Evolutionary conservation across 306 rosid genomes (phyloP).

Genomic region (Macrotyloma uniflorum): DNA sequence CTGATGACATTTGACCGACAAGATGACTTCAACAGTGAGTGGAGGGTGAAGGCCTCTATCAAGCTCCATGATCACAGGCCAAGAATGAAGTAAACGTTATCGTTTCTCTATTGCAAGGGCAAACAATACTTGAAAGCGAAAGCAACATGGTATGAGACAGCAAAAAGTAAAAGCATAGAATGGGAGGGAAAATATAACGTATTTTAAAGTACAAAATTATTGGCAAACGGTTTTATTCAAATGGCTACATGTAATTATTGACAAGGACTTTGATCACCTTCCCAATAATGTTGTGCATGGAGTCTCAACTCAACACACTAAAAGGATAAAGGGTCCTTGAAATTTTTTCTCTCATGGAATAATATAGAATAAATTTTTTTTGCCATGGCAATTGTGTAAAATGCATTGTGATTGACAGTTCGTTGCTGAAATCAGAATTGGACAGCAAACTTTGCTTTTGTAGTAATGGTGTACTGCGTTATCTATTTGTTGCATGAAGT

Average conservation of each 20-base stretch:
- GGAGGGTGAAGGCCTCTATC: slow-evolving; percentile 42
- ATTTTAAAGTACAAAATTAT: slow-evolving; percentile 50
- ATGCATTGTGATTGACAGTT: slow-evolving; percentile 29
- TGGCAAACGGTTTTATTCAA: slow-evolving; percentile 42
- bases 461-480: slow-evolving; percentile 47
- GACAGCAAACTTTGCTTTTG: slow-evolving; percentile 52
- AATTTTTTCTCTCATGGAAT: neutral
- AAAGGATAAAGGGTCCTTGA: slow-evolving; percentile 4
- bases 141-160: slow-evolving; percentile 35
- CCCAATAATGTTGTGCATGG: slow-evolving; percentile 48
- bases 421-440: slow-evolving; percentile 35
- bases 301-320: slow-evolving; percentile 25
- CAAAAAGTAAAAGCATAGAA: slow-evolving; percentile 47
- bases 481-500: slow-evolving; percentile 66
- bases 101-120: slow-evolving; percentile 33
- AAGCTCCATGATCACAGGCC: slow-evolving; percentile 34
- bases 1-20: slow-evolving; percentile 67
- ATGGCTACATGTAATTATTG: slow-evolving; percentile 33
- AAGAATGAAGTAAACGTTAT: slow-evolving; percentile 43
- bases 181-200: slow-evolving; percentile 17
- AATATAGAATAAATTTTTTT: neutral
- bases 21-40: slow-evolving; percentile 50
- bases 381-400: slow-evolving; percentile 11
- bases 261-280: slow-evolving; percentile 43
- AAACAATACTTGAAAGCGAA: slow-evolving; percentile 43